Conservation (phyloP, 2,329 filamentous ascomycete genomes). For the Aspergillus vadensis region DNA sequence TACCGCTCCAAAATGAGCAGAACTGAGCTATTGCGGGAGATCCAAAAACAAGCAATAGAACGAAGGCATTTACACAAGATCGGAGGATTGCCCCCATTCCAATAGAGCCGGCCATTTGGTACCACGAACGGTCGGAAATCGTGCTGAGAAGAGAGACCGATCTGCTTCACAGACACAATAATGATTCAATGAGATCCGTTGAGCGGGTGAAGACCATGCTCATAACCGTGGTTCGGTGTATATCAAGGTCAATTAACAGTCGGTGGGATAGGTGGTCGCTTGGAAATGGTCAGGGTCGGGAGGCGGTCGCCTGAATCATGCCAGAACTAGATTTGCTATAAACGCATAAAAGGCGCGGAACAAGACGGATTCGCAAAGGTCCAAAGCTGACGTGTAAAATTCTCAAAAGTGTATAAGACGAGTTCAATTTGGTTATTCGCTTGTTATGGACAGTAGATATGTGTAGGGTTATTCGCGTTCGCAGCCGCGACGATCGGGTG, state of each 20-base stretch:
- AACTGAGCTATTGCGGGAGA: slow-evolving; percentile 31
- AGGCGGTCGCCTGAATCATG: slow-evolving; percentile 6
- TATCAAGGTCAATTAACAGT: slow-evolving; percentile 10
- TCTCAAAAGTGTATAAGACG: no score
- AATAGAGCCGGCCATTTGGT: slow-evolving; percentile 24
- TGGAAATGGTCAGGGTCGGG: background rate
- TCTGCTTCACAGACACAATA: slow-evolving; percentile 26
- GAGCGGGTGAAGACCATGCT: slow-evolving; percentile 28
- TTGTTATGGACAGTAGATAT: background rate
- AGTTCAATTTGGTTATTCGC: background rate
- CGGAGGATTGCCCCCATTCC: slow-evolving; percentile 17
- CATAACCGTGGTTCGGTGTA: slow-evolving; percentile 18
- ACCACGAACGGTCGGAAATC: slow-evolving; percentile 5
- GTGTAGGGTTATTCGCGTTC: background rate
- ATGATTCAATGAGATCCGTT: slow-evolving; percentile 20
- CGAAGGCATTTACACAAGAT: slow-evolving; percentile 21
- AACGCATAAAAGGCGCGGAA: background rate
- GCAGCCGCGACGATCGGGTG: background rate
- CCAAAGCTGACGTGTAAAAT: no score
- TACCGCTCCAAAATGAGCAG: slow-evolving; percentile 39
- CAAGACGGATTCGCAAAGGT: background rate
- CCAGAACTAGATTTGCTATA: slow-evolving; percentile 1
- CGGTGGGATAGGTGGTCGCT: background rate
- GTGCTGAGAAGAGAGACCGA: slow-evolving; percentile 25
- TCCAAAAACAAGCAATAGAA: slow-evolving; percentile 24